Percentiles rank a stretch among this genome's conserved stretches.
Evolutionary conservation across 345 rosid species (phyloP).

Genomic region (Salix arbutifolia): DNA sequence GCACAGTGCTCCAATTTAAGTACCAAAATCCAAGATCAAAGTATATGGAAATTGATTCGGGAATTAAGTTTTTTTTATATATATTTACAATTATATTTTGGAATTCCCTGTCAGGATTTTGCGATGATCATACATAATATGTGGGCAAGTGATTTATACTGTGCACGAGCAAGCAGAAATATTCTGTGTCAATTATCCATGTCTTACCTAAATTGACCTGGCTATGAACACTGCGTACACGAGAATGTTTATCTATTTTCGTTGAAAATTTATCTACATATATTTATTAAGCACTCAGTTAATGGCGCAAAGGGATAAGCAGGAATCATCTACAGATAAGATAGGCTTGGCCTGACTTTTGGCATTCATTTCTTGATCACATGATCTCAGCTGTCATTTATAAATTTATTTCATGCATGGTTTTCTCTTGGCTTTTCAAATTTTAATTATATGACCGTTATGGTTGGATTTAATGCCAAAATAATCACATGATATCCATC

Average conservation of each 20-base stretch:
- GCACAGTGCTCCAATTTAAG: no score
- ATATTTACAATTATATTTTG: no score
- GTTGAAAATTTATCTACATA: neutral
- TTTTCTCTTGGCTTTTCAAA: constrained; percentile 8
- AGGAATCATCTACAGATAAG: constrained; percentile 1
- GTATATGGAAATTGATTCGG: no score
- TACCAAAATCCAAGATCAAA: no score
- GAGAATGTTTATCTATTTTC: no score
- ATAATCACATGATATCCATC: neutral
- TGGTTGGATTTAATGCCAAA: neutral
- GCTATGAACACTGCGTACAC: neutral
- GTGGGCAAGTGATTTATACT: no score
- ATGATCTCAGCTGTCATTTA: constrained; percentile 30
- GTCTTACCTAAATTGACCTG: no score
- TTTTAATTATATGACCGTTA: neutral
- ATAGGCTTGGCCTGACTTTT: neutral
- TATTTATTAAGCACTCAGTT: neutral
- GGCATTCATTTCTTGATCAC: constrained; percentile 13
- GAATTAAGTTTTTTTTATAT: no score
- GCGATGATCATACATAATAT: no score
- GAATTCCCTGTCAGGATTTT: no score
- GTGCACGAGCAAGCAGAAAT: no score
- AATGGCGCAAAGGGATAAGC: neutral
- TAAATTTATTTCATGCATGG: constrained; percentile 15
- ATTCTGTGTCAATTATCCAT: no score